Evolutionary conservation across 176 grass and related monocot species (phyloP).

Genomic region (Saccharum officinarum): DNA sequence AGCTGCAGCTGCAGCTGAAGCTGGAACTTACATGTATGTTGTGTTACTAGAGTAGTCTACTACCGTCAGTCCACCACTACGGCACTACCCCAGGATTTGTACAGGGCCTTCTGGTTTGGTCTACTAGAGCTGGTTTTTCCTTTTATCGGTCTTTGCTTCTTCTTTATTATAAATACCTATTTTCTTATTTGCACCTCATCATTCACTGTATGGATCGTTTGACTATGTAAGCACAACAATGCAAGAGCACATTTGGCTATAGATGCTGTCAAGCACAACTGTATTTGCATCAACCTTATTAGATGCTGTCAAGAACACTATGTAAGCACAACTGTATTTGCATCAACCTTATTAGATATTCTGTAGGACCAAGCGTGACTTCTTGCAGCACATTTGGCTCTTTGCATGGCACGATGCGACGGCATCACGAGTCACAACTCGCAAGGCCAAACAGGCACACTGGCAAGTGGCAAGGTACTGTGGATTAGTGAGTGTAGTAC

Average conservation of each 20-base stretch:
- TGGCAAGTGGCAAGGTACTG: neutral
- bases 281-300: no score
- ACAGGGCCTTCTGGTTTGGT: neutral
- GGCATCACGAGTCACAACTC: neutral
- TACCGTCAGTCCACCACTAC: neutral
- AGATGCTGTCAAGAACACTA: no score
- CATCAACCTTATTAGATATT: neutral
- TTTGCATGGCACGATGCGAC: neutral
- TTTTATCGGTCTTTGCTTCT: neutral
- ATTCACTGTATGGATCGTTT: neutral
- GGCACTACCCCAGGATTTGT: slow-evolving; percentile 16
- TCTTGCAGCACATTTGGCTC: neutral
- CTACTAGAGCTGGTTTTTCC: neutral
- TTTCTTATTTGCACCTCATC: neutral
- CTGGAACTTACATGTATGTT: neutral
- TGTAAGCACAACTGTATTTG: neutral
- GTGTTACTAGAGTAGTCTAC: no score
- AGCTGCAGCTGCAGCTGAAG: slow-evolving; percentile 15
- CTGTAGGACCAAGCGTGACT: neutral
- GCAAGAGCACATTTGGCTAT: no score
- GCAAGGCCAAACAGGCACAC: neutral
- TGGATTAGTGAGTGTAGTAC: neutral
- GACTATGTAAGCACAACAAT: neutral
- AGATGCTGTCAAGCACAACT: no score
- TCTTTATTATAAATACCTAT: no score